These are phyloP conservation scores for Termitomyces sp. DNA, from an alignment of 768 basidiomycete species.

Conservation along the genomic window DNA sequence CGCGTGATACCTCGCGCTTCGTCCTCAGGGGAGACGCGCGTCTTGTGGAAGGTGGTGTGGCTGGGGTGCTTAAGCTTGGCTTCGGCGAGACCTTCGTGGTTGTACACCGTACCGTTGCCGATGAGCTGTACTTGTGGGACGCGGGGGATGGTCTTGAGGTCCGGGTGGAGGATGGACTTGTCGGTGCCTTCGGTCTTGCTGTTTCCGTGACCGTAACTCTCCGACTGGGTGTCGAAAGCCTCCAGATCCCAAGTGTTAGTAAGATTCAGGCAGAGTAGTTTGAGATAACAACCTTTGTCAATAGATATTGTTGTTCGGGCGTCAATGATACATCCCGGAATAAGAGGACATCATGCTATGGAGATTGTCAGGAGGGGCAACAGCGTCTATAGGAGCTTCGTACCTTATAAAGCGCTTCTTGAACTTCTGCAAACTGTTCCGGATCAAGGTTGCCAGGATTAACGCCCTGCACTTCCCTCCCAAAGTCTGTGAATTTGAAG, in stretches of 20 bases:
- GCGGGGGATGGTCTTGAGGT: conserved; percentile 87
- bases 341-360: conserved; percentile 66
- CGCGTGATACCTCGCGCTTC: conserved; percentile 76
- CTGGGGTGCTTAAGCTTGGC: conserved; percentile 83
- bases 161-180: conserved; percentile 83
- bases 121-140: conserved; percentile 91
- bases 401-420: conserved; percentile 76
- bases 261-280: no score
- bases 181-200: conserved; percentile 74
- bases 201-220: conserved; percentile 83
- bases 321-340: conserved; percentile 68
- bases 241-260: conserved; percentile 21
- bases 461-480: conserved; percentile 71
- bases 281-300: conserved; percentile 62
- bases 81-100: conserved; percentile 77
- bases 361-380: neutral
- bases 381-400: conserved; percentile 7
- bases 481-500: conserved; percentile 66
- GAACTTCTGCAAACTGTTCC: conserved; percentile 63
- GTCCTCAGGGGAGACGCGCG: conserved; percentile 66
- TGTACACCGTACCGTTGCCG: conserved; percentile 78
- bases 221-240: conserved; percentile 68
- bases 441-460: conserved; percentile 60
- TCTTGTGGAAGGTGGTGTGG: conserved; percentile 87
- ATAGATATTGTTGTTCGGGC: conserved; percentile 80